Conservation (phyloP, 345 rosid species). For the Ceriops zippeliana region DNA sequence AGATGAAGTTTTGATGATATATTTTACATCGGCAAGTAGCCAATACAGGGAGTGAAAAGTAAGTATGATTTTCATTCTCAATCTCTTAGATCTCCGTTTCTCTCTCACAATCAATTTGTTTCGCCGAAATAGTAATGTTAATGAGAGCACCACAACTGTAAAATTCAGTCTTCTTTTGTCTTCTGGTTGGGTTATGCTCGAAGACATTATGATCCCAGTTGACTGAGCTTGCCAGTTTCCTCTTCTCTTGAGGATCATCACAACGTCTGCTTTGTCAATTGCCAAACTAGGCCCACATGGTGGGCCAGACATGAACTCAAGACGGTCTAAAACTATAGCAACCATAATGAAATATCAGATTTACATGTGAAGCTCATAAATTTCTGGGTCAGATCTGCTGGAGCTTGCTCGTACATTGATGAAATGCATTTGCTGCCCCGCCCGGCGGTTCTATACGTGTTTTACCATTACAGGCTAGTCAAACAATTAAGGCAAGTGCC, state of each 20-base stretch:
- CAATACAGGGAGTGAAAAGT: background rate
- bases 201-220: background rate
- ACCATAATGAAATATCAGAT: conserved; percentile 10
- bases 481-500: no score
- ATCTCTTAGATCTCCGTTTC: background rate
- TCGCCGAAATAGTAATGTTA: conserved; percentile 9
- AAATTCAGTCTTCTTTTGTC: conserved; percentile 6
- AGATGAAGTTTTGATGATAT: no score
- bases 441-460: no score
- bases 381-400: conserved; percentile 29
- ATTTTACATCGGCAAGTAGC: background rate
- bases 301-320: conserved; percentile 30
- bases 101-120: background rate
- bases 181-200: conserved; percentile 2
- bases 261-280: conserved; percentile 6
- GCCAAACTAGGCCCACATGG: conserved; percentile 14
- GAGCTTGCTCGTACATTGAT: background rate
- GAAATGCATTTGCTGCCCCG: background rate
- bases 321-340: conserved; percentile 19
- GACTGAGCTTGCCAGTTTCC: conserved; percentile 6
- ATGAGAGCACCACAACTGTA: conserved; percentile 6
- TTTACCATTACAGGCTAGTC: no score
- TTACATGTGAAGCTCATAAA: conserved; percentile 35
- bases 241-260: conserved; percentile 16
- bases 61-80: conserved; percentile 1